Base-by-base conservation (phyloP, 495 filamentous ascomycete species). In the Penicillium taxi region DNA sequence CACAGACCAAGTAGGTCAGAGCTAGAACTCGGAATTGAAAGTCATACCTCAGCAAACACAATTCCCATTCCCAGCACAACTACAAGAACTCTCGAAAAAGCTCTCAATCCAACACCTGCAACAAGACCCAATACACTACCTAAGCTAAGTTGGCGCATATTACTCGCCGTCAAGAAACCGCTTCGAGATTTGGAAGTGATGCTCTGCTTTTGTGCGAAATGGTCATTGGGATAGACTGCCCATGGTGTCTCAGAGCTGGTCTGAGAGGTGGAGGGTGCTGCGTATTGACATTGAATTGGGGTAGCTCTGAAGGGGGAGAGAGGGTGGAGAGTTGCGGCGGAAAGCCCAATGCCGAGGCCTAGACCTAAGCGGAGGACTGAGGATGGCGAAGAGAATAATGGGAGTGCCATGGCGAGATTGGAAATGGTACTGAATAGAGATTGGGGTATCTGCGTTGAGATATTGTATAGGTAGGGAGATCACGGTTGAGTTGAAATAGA, bases 1-100 rank as follows among this genome's bases (percentile, higher is more conserved):
- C 21, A 15, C 14, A 35, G 9, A 9, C 21, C 12, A 26, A 34
- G 2, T 12, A 11, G 28, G 8, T n/a, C 0, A 11, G 8, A n/a
- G 5, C 23, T 8, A 15, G 18, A 35, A 12, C 22, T 15, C n/a
- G 5, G 19, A 20, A 28, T 26, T 16, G 6, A 35, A 7, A 22
- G 27, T 66, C 67, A 33, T 60, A 88, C 84, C 72, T 89, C 82
- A 38, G 83, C 56, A 14, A 77, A 55, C 16, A 89, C 72, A 39
- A 90, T 69, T 5, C 77, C 63, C 37, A 91, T 60, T 0, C 86
- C 84, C 8, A 88, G 52, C 21, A 94, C 50, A 22, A 89, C 54
- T 6, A 84, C 82, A 47, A 94, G 55, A 4, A 77, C 78, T 50
- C 73, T 75, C 28, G 82, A 88, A 58, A 94, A 90, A 26, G 82